phyloP scores from a whole-genome alignment of 306 rosid species.

The Fragaria vesca region DNA sequence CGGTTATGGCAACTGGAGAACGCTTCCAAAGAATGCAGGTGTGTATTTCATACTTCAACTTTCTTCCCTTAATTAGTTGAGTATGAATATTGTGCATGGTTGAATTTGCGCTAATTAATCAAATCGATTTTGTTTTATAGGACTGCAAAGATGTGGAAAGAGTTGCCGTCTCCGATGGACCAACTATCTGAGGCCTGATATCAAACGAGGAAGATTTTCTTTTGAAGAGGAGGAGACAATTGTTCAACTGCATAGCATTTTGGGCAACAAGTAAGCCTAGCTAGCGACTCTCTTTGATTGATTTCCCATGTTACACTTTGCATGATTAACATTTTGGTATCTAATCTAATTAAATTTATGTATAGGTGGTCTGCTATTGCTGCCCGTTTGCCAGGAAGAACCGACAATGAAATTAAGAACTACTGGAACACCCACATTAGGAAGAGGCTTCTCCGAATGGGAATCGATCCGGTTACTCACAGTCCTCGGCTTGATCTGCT shows the following conservation, averaged over 20 bases:
- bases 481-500: slow-evolving; percentile 73
- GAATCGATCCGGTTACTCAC: slow-evolving; percentile 96
- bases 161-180: slow-evolving; percentile 98
- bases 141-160: slow-evolving; percentile 93
- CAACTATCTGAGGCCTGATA: slow-evolving; percentile 91
- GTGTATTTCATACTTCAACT: neutral
- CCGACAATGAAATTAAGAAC: slow-evolving; percentile 92
- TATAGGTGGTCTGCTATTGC: slow-evolving; percentile 96
- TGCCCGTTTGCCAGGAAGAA: slow-evolving; percentile 83
- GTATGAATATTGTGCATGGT: neutral
- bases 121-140: slow-evolving; percentile 29
- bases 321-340: neutral
- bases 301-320: neutral
- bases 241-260: slow-evolving; percentile 78
- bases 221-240: slow-evolving; percentile 95
- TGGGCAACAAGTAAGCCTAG: slow-evolving; percentile 82
- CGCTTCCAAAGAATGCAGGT: slow-evolving; percentile 98
- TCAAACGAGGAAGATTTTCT: slow-evolving; percentile 82
- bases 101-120: neutral
- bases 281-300: neutral
- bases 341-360: neutral
- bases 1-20: slow-evolving; percentile 96
- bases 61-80: neutral
- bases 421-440: slow-evolving; percentile 97
- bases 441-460: slow-evolving; percentile 86